Evolutionary conservation across 805 yeast species (phyloP).

Genomic region (Yamadazyma philogaea): DNA sequence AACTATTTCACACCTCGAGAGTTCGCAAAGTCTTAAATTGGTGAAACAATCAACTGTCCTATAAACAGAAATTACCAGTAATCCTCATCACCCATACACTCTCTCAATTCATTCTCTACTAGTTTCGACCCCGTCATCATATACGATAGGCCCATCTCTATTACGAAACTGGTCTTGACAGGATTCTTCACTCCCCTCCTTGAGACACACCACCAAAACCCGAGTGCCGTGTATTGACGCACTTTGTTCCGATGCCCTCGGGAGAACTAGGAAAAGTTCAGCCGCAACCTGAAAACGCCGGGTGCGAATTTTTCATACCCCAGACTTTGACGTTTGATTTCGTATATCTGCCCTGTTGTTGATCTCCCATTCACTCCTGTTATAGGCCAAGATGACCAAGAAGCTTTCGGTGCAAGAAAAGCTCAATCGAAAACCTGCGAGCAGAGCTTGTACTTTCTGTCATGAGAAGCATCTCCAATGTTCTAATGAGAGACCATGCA

Average conservation of each 20-base stretch:
- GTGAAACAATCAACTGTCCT: no score
- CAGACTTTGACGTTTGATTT: not conserved
- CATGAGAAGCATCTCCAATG: slow-evolving; percentile 74
- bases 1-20: no score
- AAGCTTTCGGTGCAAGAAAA: slow-evolving; percentile 53
- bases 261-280: not conserved
- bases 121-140: no score
- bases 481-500: slow-evolving; percentile 66
- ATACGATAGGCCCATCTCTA: no score
- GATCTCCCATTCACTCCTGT: not conserved
- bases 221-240: not conserved
- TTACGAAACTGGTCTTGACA: no score
- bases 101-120: no score
- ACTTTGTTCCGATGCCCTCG: not conserved
- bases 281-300: slow-evolving; percentile 6
- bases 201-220: not conserved
- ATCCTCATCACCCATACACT: no score
- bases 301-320: slow-evolving; percentile 5
- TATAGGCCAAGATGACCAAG: slow-evolving; percentile 52
- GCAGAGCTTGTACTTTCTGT: slow-evolving; percentile 70
- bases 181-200: no score
- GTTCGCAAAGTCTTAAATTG: no score
- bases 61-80: no score
- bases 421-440: slow-evolving; percentile 55
- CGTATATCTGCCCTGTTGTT: not conserved